A percentile compares a stretch with the other conserved stretches of the same genome.
Evolutionary conservation across 2,329 filamentous ascomycete genomes (phyloP).

Genomic region (Penicillium sp.): DNA sequence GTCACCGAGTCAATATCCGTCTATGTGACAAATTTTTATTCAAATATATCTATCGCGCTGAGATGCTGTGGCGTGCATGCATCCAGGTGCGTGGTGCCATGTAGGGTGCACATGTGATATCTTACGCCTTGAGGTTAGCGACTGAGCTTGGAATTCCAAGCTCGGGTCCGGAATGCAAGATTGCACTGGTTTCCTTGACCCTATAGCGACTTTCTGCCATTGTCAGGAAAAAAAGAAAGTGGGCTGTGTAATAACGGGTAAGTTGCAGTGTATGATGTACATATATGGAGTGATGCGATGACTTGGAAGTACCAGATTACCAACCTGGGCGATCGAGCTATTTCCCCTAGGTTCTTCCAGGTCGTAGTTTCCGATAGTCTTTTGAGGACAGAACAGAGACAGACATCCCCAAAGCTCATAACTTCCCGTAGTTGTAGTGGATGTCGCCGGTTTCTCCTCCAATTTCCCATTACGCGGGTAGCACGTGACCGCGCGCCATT

Average conservation of each 20-base stretch:
- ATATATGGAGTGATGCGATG: not conserved
- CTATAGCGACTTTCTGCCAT: not conserved
- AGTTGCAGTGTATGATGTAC: not conserved
- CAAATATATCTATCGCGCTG: not conserved
- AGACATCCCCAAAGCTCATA: not conserved
- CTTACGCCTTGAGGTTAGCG: not conserved
- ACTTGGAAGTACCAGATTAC: not conserved
- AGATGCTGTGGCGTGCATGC: not conserved
- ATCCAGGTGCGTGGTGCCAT: not conserved
- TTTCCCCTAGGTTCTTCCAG: too few relatives aligned
- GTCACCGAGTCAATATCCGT: not conserved
- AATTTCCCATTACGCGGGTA: not conserved
- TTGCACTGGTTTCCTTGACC: not conserved
- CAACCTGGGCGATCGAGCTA: too few relatives aligned
- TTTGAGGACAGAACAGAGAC: not conserved
- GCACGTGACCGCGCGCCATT: slow-evolving; percentile 16
- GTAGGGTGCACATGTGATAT: not conserved
- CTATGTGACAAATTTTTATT: not conserved
- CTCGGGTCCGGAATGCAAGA: not conserved
- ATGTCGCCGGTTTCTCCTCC: not conserved
- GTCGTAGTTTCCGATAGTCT: too few relatives aligned
- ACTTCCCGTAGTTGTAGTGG: not conserved
- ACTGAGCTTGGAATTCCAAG: not conserved
- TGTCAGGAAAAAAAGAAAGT: not conserved
- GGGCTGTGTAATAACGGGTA: not conserved